Evolutionary conservation across 768 basidiomycete genomes (phyloP).

Genomic region (Rhizopogon vinicolor): DNA sequence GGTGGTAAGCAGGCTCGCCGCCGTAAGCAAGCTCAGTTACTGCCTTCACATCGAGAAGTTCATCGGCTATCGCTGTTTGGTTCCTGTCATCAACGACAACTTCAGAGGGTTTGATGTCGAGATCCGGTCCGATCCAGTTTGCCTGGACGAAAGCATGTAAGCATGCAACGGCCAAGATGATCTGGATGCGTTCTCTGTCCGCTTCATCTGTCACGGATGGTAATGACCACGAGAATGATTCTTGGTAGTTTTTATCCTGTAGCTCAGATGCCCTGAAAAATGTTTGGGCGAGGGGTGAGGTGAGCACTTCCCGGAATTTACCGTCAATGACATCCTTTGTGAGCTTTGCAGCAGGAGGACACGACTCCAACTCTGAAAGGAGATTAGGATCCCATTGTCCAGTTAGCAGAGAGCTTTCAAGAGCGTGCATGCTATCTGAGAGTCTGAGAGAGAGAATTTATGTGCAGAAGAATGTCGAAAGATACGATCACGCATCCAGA

Average conservation of each 20-base stretch:
- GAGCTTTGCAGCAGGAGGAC: constrained; percentile 26
- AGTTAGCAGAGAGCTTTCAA: constrained; percentile 56
- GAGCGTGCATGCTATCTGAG: constrained; percentile 13
- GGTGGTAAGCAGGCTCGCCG: constrained; percentile 96
- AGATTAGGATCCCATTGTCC: constrained; percentile 38
- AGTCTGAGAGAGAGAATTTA: background rate
- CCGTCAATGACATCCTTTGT: constrained; percentile 58
- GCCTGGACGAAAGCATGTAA: constrained; percentile 88
- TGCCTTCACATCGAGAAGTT: constrained; percentile 58
- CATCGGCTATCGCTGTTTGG: constrained; percentile 32
- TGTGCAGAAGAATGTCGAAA: background rate
- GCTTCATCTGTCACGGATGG: constrained; percentile 26
- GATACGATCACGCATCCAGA: too few relatives aligned
- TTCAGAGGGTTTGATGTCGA: constrained; percentile 49
- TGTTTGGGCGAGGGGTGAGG: constrained; percentile 37
- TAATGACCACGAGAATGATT: constrained; percentile 28
- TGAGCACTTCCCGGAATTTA: constrained; percentile 50
- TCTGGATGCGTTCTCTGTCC: constrained; percentile 49
- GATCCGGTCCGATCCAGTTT: constrained; percentile 95
- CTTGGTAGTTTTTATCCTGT: constrained; percentile 35
- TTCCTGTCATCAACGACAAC: constrained; percentile 32
- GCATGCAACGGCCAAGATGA: constrained; percentile 71
- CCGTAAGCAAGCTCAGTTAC: constrained; percentile 73
- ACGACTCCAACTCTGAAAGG: constrained; percentile 14
- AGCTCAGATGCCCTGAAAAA: constrained; percentile 33